These are phyloP conservation scores for Herpetomonas samuelpessoai DNA, from an alignment of 208 protist genomes.

Conservation along the genomic window DNA sequence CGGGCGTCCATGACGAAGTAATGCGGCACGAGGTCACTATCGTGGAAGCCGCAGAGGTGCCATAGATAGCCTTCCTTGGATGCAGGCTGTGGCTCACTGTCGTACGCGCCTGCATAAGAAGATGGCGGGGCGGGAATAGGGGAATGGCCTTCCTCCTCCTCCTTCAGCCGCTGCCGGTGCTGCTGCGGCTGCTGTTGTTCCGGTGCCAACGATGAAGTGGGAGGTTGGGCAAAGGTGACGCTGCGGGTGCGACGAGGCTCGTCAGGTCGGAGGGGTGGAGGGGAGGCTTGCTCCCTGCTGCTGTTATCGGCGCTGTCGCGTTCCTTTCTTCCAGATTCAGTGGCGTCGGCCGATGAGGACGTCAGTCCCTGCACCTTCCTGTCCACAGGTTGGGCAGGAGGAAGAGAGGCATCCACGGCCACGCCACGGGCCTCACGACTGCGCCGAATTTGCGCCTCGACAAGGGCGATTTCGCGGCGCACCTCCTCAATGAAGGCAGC, in stretches of 20 bases:
- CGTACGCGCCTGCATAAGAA: not conserved
- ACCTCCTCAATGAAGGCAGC: not conserved
- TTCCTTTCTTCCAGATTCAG: no score
- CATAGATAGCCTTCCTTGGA: not conserved
- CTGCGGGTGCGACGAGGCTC: no score
- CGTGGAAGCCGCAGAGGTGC: not conserved
- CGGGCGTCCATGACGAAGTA: conserved; percentile 45
- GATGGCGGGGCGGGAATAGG: not conserved
- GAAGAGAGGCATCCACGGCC: no score
- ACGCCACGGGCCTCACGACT: not conserved
- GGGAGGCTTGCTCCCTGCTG: no score
- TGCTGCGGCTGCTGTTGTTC: no score
- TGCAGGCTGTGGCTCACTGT: not conserved
- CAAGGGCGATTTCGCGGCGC: not conserved
- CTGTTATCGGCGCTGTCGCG: no score
- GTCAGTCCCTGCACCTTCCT: no score
- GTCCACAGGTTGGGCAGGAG: no score
- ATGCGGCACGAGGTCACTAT: conserved; percentile 30
- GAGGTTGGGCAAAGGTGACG: not conserved
- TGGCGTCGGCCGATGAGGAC: no score
- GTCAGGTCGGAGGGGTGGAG: no score
- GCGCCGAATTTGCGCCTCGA: not conserved
- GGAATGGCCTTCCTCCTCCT: not conserved
- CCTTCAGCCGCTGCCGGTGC: no score
- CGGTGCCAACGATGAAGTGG: no score